Conservation (phyloP, 2,329 filamentous ascomycete genomes). For the Zarea fungicola region DNA sequence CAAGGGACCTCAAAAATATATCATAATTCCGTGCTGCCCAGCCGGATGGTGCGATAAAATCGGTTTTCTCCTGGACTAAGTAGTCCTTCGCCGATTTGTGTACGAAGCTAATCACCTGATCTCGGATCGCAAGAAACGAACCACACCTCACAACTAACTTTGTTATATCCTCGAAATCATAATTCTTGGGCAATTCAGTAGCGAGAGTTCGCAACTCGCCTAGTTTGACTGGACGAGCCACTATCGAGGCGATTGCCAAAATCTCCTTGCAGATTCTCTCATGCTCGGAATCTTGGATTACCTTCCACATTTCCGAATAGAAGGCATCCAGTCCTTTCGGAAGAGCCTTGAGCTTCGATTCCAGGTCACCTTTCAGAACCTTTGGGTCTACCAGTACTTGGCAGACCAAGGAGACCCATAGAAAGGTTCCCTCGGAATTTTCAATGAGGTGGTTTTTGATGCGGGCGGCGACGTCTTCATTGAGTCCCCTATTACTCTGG, state of each 20-base stretch:
- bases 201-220: background rate
- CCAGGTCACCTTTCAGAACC: background rate
- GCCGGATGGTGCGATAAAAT: slow-evolving; percentile 26
- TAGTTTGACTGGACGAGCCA: background rate
- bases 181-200: background rate
- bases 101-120: slow-evolving; percentile 30
- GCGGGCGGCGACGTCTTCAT: background rate
- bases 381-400: slow-evolving; percentile 2
- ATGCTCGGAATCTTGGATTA: background rate
- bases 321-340: background rate
- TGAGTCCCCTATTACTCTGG: slow-evolving; percentile 6
- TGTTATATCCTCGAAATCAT: background rate
- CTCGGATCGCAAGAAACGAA: slow-evolving; percentile 30
- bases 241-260: background rate
- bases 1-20: slow-evolving; percentile 31
- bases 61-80: slow-evolving; percentile 19
- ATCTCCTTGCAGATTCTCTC: background rate
- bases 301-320: background rate
- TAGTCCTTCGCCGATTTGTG: slow-evolving; percentile 42
- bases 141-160: slow-evolving; percentile 28
- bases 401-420: slow-evolving; percentile 30
- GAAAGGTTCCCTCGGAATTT: slow-evolving; percentile 34
- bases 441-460: slow-evolving; percentile 17
- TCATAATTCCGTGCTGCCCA: slow-evolving; percentile 21
- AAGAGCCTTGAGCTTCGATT: background rate